phyloP scores from a whole-genome alignment of 768 basidiomycete genomes.

The Pleurotus sapidus region DNA sequence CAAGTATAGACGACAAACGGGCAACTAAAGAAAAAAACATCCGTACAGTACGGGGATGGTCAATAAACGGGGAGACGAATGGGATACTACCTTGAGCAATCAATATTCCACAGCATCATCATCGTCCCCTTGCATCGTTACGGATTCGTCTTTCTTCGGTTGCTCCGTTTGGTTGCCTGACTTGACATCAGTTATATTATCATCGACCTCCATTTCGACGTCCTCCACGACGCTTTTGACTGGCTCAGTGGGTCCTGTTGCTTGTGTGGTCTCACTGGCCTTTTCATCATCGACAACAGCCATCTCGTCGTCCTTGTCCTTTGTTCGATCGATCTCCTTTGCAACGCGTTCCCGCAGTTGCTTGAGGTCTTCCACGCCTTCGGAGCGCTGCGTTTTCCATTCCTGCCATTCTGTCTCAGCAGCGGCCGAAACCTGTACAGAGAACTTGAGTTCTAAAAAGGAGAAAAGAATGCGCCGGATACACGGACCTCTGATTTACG shows the following conservation, averaged over 20 bases:
- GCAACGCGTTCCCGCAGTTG: constrained; percentile 61
- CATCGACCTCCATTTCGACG: constrained; percentile 37
- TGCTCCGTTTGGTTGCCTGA: constrained; percentile 35
- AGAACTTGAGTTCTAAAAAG: neutral
- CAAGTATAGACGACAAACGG: neutral
- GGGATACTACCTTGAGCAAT: constrained; percentile 9
- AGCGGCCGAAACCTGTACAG: constrained; percentile 53
- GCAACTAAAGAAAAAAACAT: neutral
- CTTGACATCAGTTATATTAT: constrained; percentile 31
- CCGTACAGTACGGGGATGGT: neutral
- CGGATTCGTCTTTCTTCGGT: constrained; percentile 47
- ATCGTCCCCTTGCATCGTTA: constrained; percentile 62
- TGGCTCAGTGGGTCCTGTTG: constrained; percentile 14
- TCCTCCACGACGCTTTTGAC: constrained; percentile 14
- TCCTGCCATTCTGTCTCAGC: constrained; percentile 65
- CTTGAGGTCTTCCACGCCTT: constrained; percentile 60
- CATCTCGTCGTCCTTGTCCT: constrained; percentile 22
- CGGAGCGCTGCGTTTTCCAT: constrained; percentile 59
- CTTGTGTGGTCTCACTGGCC: constrained; percentile 17
- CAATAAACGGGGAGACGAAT: neutral
- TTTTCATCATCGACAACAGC: constrained; percentile 27
- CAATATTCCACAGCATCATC: constrained; percentile 84
- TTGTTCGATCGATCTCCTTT: constrained; percentile 59
- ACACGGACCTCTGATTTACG: constrained; percentile 58
- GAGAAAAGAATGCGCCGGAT: constrained; percentile 11